These are phyloP conservation scores for Chlorociboria aeruginascens DNA, from an alignment of 495 filamentous ascomycete species.

Conservation along the genomic window DNA sequence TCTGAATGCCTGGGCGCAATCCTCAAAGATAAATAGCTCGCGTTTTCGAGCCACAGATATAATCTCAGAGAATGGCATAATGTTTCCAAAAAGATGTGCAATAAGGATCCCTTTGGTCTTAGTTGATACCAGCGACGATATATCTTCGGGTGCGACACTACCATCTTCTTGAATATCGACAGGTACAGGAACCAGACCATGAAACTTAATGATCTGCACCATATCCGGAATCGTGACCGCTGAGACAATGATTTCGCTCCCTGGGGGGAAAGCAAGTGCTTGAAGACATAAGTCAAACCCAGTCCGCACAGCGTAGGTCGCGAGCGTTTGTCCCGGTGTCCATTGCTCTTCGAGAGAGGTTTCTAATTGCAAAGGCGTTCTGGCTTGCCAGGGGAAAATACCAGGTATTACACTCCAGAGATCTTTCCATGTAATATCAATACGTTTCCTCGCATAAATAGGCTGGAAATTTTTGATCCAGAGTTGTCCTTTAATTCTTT, in stretches of 20 bases:
- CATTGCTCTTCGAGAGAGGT: neutral
- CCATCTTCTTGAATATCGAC: neutral
- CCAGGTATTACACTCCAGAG: neutral
- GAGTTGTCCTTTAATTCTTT: neutral
- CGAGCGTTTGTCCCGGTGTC: neutral
- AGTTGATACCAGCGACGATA: neutral
- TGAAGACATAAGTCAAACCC: conserved; percentile 1
- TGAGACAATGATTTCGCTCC: neutral
- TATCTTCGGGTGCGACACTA: neutral
- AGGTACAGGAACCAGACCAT: neutral
- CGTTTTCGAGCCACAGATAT: neutral
- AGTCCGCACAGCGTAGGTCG: neutral
- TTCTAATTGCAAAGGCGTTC: neutral
- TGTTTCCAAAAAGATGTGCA: neutral
- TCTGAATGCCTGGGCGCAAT: conserved; percentile 1
- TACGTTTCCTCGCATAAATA: neutral
- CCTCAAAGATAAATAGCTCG: neutral
- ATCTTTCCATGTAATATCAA: neutral
- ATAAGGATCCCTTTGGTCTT: neutral
- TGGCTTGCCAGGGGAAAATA: neutral
- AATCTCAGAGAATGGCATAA: neutral
- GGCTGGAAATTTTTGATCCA: neutral
- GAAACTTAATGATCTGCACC: neutral
- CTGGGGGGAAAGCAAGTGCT: neutral
- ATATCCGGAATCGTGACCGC: conserved; percentile 1